Percentiles rank a stretch among this genome's conserved stretches.
Conservation (phyloP, 1,139 yeast genomes). For the Protomyces lactucae-debilis region DNA sequence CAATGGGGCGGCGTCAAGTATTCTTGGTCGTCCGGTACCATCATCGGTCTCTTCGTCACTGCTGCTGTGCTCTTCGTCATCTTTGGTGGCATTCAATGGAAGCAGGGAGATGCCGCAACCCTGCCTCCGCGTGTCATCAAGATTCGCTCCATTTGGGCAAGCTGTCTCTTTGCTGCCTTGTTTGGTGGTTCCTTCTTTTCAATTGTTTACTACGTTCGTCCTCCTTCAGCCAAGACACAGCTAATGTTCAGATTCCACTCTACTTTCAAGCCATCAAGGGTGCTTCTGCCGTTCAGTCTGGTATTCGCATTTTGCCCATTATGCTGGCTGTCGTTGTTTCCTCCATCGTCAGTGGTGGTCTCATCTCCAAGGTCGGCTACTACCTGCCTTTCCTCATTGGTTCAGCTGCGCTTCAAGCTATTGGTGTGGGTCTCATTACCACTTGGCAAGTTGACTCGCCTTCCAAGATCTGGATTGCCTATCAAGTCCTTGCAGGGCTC, state of each 20-base stretch:
- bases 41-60: conserved; percentile 51
- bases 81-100: conserved; percentile 51
- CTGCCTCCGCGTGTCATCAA: conserved; percentile 46
- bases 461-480: conserved; percentile 48
- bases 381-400: conserved; percentile 49
- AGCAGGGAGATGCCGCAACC: conserved; percentile 47
- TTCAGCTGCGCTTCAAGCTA: conserved; percentile 46
- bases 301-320: conserved; percentile 53
- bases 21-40: conserved; percentile 54
- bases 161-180: conserved; percentile 43
- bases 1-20: conserved; percentile 51
- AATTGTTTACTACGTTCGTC: conserved; percentile 40
- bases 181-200: conserved; percentile 48
- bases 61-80: conserved; percentile 47
- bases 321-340: conserved; percentile 52
- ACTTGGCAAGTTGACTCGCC: conserved; percentile 44
- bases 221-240: background rate
- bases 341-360: conserved; percentile 47
- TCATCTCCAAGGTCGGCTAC: conserved; percentile 47
- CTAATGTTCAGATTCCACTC: conserved; percentile 42
- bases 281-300: conserved; percentile 52
- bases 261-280: conserved; percentile 53
- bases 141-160: conserved; percentile 43
- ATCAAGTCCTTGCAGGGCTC: conserved; percentile 51
- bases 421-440: conserved; percentile 53